phyloP scores from a whole-genome alignment of 208 protist species.

The Wallacemonas sp. region DNA sequence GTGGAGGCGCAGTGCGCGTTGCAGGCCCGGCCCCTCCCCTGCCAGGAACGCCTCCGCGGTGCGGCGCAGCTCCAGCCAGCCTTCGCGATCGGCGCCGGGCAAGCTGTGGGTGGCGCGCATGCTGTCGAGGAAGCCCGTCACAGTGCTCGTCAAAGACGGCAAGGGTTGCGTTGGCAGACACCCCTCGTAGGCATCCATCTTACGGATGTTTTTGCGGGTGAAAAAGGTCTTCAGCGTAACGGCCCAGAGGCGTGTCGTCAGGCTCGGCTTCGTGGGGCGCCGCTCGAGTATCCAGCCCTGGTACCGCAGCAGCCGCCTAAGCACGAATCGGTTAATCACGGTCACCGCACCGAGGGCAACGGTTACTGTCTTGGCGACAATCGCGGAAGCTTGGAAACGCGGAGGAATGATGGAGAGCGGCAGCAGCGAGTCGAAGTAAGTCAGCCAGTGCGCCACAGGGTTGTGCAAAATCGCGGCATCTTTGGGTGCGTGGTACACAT shows the following conservation, averaged over 20 bases:
- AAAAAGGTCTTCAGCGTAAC: conserved; percentile 53
- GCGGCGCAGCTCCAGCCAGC: conserved; percentile 44
- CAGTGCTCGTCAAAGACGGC: conserved; percentile 65
- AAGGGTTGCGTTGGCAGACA: conserved; percentile 79
- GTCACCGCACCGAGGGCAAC: conserved; percentile 36
- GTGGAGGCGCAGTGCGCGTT: conserved; percentile 73
- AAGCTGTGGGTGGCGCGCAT: conserved; percentile 51
- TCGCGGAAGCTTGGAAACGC: conserved; percentile 27
- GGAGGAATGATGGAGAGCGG: conserved; percentile 36
- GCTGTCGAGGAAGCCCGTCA: conserved; percentile 57
- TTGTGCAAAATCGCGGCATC: conserved; percentile 32
- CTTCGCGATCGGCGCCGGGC: conserved; percentile 21
- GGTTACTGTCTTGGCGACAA: conserved; percentile 39
- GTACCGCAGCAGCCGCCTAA: conserved; percentile 69
- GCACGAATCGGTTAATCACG: conserved; percentile 59
- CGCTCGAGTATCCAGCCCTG: conserved; percentile 68
- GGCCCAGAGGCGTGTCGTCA: conserved; percentile 56
- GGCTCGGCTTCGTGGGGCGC: conserved; percentile 26
- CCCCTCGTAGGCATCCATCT: conserved; percentile 64
- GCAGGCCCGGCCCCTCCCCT: conserved; percentile 68
- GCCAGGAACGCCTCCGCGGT: conserved; percentile 61
- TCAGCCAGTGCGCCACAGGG: conserved; percentile 35
- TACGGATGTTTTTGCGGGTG: conserved; percentile 32
- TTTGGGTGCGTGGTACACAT: conserved; percentile 31
- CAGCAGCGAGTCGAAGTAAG: conserved; percentile 48